A percentile compares a stretch with the other conserved stretches of the same genome.
phyloP scores from a whole-genome alignment of 2,329 filamentous ascomycete species.

The Setomelanomma holmii region DNA sequence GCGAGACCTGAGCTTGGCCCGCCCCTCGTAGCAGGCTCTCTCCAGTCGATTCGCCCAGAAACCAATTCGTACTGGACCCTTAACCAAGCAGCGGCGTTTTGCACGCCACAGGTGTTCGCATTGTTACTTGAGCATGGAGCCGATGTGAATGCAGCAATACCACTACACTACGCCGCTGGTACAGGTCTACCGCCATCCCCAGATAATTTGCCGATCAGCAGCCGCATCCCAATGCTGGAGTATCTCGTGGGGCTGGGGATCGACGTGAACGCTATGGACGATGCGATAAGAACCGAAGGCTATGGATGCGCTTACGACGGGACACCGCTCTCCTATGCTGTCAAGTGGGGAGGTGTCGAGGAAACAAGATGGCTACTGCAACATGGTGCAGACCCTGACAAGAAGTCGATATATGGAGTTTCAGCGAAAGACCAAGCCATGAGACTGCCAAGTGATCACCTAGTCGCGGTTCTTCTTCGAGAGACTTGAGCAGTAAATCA shows the following conservation, averaged over 20 bases:
- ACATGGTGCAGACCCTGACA: constrained; percentile 16
- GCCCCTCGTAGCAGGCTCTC: not conserved
- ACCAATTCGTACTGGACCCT: not conserved
- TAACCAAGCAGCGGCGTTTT: constrained; percentile 1
- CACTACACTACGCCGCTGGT: not conserved
- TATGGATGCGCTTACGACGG: not conserved
- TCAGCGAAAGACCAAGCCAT: constrained; percentile 8
- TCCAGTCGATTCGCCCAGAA: not conserved
- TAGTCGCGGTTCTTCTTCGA: too few relatives aligned
- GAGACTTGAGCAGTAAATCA: too few relatives aligned
- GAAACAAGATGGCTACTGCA: constrained; percentile 17
- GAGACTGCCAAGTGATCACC: not conserved
- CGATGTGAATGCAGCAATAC: constrained; percentile 1
- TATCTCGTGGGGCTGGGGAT: constrained; percentile 10
- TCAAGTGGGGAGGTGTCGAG: constrained; percentile 7
- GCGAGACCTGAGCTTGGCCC: constrained; percentile 5
- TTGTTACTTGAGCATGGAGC: constrained; percentile 7
- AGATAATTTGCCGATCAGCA: not conserved
- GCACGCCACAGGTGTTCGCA: constrained; percentile 7
- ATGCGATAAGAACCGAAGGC: not conserved
- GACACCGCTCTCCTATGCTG: constrained; percentile 8
- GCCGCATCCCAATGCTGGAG: constrained; percentile 13
- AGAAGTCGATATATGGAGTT: constrained; percentile 7
- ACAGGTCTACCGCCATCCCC: not conserved
- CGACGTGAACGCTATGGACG: constrained; percentile 6